Percentiles rank a stretch among this genome's conserved stretches.
phyloP scores from a whole-genome alignment of 202 grass and related monocot species.

The Brachypodium distachyon region DNA sequence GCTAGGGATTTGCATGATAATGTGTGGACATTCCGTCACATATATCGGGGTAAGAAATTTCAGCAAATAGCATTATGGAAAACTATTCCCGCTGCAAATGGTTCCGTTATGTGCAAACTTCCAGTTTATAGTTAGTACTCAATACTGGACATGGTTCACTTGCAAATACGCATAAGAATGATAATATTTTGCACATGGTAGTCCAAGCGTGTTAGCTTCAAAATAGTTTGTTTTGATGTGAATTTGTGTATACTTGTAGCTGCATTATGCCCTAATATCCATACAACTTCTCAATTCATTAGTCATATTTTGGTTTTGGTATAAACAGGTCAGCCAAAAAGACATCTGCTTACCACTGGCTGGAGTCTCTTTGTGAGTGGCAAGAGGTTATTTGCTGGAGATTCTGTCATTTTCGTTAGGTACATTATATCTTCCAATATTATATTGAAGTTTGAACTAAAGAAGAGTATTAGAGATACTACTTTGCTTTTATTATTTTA shows the following conservation, averaged over 20 bases:
- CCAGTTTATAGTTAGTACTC: background rate
- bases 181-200: background rate
- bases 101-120: background rate
- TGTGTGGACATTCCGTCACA: constrained; percentile 91
- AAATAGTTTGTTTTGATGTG: background rate
- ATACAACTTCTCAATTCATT: background rate
- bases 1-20: constrained; percentile 91
- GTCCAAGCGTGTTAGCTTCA: background rate
- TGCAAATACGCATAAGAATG: background rate
- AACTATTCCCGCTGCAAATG: background rate
- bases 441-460: background rate
- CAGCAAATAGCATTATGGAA: background rate
- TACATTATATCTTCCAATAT: background rate
- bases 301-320: background rate
- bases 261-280: background rate
- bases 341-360: constrained; percentile 93
- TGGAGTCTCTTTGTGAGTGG: constrained; percentile 99
- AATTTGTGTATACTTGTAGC: background rate
- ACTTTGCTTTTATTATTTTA: background rate
- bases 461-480: background rate
- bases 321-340: constrained; percentile 83
- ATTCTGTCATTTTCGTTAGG: constrained; percentile 99
- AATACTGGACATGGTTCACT: background rate
- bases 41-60: constrained; percentile 66
- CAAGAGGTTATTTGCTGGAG: constrained; percentile 87